These are phyloP conservation scores for Typha latifolia DNA, from an alignment of 176 grass and related monocot species.

Conservation along the genomic window DNA sequence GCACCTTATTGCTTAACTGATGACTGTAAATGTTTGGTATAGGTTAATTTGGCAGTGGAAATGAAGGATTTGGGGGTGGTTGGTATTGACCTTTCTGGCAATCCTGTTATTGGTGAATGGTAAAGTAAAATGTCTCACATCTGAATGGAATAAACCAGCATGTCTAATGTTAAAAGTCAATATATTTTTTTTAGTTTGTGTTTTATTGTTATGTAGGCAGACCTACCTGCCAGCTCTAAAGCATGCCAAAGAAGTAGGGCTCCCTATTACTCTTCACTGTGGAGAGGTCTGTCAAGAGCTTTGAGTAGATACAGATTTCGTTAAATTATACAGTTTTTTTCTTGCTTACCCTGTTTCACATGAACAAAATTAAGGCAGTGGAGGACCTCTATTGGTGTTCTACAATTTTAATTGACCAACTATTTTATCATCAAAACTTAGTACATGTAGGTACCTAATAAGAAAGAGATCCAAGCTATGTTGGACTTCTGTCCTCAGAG, in stretches of 20 bases:
- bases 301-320: background rate
- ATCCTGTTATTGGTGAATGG: slow-evolving; percentile 90
- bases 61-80: slow-evolving; percentile 78
- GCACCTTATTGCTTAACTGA: background rate
- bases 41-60: slow-evolving; percentile 92
- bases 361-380: no score
- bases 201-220: slow-evolving; percentile 43
- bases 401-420: slow-evolving; percentile 8
- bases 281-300: slow-evolving; percentile 51
- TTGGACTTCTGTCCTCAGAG: slow-evolving; percentile 68
- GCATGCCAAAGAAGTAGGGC: slow-evolving; percentile 68
- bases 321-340: background rate
- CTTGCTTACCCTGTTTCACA: no score
- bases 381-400: no score
- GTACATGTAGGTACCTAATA: slow-evolving; percentile 66
- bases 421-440: slow-evolving; percentile 30
- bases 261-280: slow-evolving; percentile 80
- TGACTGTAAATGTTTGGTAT: background rate
- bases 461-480: slow-evolving; percentile 71
- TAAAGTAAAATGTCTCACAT: slow-evolving; percentile 19
- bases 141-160: slow-evolving; percentile 7
- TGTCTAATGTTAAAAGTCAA: background rate
- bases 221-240: slow-evolving; percentile 75
- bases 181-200: background rate
- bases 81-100: slow-evolving; percentile 90